Base-by-base conservation (phyloP, 768 basidiomycete species). In the Agaricus subrufescens region DNA sequence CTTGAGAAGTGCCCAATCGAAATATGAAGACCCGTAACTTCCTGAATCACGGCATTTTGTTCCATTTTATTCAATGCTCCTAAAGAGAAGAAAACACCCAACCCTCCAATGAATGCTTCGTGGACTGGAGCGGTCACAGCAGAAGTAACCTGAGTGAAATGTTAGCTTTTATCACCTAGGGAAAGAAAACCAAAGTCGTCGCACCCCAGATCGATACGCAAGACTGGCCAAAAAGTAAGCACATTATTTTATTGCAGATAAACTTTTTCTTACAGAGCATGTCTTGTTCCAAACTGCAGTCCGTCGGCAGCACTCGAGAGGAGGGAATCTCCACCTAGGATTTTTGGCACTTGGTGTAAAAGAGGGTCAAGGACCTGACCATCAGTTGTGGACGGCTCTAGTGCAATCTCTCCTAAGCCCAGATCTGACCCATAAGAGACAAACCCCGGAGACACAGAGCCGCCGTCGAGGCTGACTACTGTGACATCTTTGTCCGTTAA, bases 241-340 rank as follows among this genome's bases (percentile, higher is more conserved):
- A 39, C 34, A 37, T 25, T 12, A 47, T 15, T 53, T n/a, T 38
- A 19, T 47, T 50, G 43, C 37, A 50, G 50, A 19, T 26, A 27
- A 56, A 40, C 26, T 42, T 15, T 42, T 23, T 79, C 87, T 61
- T 65, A 89, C 88, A 89, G 73, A 25, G 86, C 83, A 69, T 89
- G 80, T 37, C 87, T 77, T 10, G 84, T 85, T 0, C 75, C 81
- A 64, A 85, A 91, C 46, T 80, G 70, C n/a, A 89, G 73, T 0
- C 90, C 89, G 66, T 93, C 91, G 0, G 76, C 80, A n/a, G 86
- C 90, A 37, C 79, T 78, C 8, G 83, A 70, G n/a, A 90, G 61
- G 0, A 73, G 71, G 26, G 67, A 70, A n/a, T 74, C 68, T 4
- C 82, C 86, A 19, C 78, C 80, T 5, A 84, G 47, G 29, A 88